These are phyloP conservation scores for Candida sithepensis DNA, from an alignment of 805 yeast genomes.

Conservation along the genomic window DNA sequence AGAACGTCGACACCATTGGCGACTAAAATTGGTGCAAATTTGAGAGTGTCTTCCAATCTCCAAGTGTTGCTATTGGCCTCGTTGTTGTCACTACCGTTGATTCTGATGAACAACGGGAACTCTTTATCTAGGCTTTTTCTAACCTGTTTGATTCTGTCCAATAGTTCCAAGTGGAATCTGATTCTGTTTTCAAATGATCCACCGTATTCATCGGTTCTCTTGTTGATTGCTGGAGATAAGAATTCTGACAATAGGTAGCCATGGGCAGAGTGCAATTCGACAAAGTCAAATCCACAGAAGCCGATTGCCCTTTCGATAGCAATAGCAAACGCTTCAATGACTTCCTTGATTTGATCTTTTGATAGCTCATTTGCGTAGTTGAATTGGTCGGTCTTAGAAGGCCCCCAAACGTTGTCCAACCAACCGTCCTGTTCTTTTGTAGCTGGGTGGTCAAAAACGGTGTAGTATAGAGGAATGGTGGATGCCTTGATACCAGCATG, in stretches of 20 bases:
- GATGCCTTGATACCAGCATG: slow-evolving; percentile 52
- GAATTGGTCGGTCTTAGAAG: slow-evolving; percentile 31
- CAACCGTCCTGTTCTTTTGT: slow-evolving; percentile 38
- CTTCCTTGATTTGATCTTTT: slow-evolving; percentile 34
- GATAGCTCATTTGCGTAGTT: slow-evolving; percentile 41
- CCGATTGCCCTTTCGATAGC: slow-evolving; percentile 50
- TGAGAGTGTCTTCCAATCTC: slow-evolving; percentile 42
- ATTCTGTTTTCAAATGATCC: slow-evolving; percentile 58
- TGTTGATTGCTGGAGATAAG: slow-evolving; percentile 42
- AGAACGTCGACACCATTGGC: slow-evolving; percentile 45
- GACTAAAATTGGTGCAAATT: slow-evolving; percentile 36
- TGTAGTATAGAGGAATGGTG: slow-evolving; percentile 12
- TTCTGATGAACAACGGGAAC: slow-evolving; percentile 44
- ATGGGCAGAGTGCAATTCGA: slow-evolving; percentile 65
- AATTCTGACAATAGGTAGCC: slow-evolving; percentile 55
- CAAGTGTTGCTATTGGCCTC: slow-evolving; percentile 37
- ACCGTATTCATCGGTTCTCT: slow-evolving; percentile 61
- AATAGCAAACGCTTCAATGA: slow-evolving; percentile 39
- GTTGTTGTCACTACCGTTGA: slow-evolving; percentile 42
- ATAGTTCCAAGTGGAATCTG: slow-evolving; percentile 44
- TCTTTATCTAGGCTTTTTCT: slow-evolving; percentile 30
- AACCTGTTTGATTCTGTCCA: slow-evolving; percentile 38
- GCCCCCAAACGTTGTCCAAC: slow-evolving; percentile 41
- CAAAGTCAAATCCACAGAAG: slow-evolving; percentile 55
- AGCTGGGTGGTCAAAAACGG: slow-evolving; percentile 28